Base-by-base conservation (phyloP, 2,329 filamentous ascomycete species). In the Hypoxylon sp. region DNA sequence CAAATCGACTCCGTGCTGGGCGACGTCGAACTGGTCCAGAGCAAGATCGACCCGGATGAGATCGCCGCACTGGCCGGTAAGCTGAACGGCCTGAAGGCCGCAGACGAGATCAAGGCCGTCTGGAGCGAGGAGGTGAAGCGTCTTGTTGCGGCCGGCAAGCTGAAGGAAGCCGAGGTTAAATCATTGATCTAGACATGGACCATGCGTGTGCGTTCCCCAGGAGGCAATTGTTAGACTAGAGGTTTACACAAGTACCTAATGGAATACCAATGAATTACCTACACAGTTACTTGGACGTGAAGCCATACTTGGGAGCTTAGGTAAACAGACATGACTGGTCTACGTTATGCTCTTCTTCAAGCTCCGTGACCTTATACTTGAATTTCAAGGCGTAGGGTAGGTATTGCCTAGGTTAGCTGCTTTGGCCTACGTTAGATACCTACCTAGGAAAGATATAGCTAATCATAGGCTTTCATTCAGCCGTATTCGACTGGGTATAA, bases 41-140 rank as follows among this genome's bases (percentile, higher is more conserved):
- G 85, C 80, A 97, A 95, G 87, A 89, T 97, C 71, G 94, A 97
- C 71, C 83, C 91, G 58, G 95, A 97, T 72, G 94, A 98, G 85
- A 88, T 98, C 74, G 94, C 94, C 40, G 86, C 85, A 20, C 83
- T 99, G 62, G 93, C 94, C 33, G 85, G 83, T 73, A 95, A 95
- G 83, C 87, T 99, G 64, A 90, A 88, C 74, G 87, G 89, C 45
- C 85, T 93, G 74, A 96, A 92, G 79, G 89, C 95, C 67, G 89
- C 89, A 18, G 88, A 87, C 70, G 92, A 93, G 78, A 95, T 99
- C 80, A 97, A 96, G 88, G 82, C 81, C 58, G 89, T 93, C 56
- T 98, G 94, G 87, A 82, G 82, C 70, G 90, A 84, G 45, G 92
- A 97, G 84, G 89, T 91, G 58, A 88, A 91, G 84, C 87, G 90